Base-by-base conservation (phyloP, 306 rosid genomes). In the Hylodesmum podocarpum region DNA sequence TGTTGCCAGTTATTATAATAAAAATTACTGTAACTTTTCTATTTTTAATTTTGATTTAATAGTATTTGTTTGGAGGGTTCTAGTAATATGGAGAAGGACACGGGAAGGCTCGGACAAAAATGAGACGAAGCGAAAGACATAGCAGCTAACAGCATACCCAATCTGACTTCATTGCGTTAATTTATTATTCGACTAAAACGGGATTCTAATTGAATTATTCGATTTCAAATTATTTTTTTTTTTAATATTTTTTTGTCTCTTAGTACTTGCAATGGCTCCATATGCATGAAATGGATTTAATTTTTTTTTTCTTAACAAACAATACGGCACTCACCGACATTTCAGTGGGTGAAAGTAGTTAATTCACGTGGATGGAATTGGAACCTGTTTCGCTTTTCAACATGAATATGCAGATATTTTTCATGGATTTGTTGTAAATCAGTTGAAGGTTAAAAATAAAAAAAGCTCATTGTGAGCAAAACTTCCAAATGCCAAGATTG, bases 291-390 rank as follows among this genome's bases (percentile, higher is more conserved):
- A 33, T 51, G 9, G 13, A n/a, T 19, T 10, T 14, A 59, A 47
- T 19, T 12, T 12, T 24, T 70, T 10, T 27, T 36, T 18, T 6
- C 1, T 21, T 46, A 7, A n/a, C n/a, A 36, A 47, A 68, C 34
- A 4, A 44, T 0, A 36, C 27, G 33, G 18, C 51, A 72, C 50
- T 73, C 62, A 73, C 54, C 75, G 8, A 54, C 41, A 18, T 19
- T 41, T 21, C 53, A 25, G 70, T 66, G 76, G 84, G 70, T 31
- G 50, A 33, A 66, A 44, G 70, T 74, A 73, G 84, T 61, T 80
- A n/a, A 74, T 66, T 74, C 71, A 67, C 6, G 80, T 27, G 80
- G 72, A 28, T 67, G 63, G 66, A 67, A 75, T 46, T 66, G 84
- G 39, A 74, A 66, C 21, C 66, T 18, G 57, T 44, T 43, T 47